These are phyloP conservation scores for Glaciozyma antarctica DNA, from an alignment of 768 basidiomycete genomes.

Conservation along the genomic window DNA sequence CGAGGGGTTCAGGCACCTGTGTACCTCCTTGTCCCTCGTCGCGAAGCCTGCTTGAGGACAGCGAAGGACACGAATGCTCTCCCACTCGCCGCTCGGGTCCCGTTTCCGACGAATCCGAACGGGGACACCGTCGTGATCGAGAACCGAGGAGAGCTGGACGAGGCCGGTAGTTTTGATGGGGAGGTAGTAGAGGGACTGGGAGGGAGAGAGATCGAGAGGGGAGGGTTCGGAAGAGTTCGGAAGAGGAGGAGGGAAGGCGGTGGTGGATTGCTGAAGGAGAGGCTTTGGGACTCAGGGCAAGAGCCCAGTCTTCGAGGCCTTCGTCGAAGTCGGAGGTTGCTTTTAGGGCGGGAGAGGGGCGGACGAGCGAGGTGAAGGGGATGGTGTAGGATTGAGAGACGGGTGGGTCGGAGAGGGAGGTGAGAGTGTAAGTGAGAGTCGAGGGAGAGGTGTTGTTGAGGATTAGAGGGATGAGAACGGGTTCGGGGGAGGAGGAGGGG, in stretches of 20 bases:
- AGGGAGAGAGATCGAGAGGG: constrained; percentile 19
- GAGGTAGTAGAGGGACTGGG: constrained; percentile 28
- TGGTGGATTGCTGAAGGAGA: background rate
- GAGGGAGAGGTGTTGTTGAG: constrained; percentile 30
- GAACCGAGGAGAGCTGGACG: constrained; percentile 11
- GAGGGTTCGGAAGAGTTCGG: background rate
- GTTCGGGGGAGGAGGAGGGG: background rate
- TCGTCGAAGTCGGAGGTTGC: constrained; percentile 13
- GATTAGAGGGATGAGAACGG: constrained; percentile 26
- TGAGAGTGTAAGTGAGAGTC: constrained; percentile 26
- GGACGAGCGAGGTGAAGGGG: constrained; percentile 11
- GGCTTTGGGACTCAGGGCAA: constrained; percentile 7
- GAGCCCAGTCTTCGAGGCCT: constrained; percentile 21
- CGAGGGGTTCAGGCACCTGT: constrained; percentile 11
- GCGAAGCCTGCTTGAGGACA: constrained; percentile 26
- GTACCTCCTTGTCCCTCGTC: background rate
- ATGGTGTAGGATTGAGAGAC: constrained; percentile 5
- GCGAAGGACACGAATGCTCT: constrained; percentile 8
- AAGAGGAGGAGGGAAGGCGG: constrained; percentile 8
- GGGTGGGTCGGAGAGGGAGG: constrained; percentile 7
- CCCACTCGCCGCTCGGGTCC: background rate
- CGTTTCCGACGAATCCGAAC: constrained; percentile 27
- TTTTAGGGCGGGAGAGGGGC: constrained; percentile 3
- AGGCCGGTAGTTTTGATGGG: constrained; percentile 10
- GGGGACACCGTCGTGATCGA: constrained; percentile 9